Evolutionary conservation across 2,329 filamentous ascomycete genomes (phyloP).

Genomic region (Juglanconis sp.): DNA sequence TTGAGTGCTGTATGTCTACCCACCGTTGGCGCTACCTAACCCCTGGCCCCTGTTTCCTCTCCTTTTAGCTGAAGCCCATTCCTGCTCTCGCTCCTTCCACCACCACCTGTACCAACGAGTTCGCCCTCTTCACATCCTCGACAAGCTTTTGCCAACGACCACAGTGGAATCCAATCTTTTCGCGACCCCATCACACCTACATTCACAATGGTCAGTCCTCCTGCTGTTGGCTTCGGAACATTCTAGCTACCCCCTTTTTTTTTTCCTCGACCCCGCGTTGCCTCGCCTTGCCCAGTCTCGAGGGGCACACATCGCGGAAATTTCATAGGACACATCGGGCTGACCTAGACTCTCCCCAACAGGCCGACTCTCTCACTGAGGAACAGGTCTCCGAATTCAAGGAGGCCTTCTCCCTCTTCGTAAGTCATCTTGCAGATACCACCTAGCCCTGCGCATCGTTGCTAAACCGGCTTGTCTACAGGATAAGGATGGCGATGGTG

Average conservation of each 20-base stretch:
- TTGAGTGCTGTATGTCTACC: background rate
- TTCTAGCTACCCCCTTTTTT: background rate
- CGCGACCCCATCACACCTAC: background rate
- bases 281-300: background rate
- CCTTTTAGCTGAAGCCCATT: conserved; percentile 18
- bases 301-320: conserved; percentile 14
- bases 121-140: conserved; percentile 1
- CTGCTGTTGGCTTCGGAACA: background rate
- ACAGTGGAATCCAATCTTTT: background rate
- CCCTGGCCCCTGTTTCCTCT: conserved; percentile 4
- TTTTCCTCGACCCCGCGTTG: conserved; percentile 12
- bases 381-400: conserved; percentile 99
- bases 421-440: conserved; percentile 51
- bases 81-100: conserved; percentile 9
- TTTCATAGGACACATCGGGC: conserved; percentile 4
- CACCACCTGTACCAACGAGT: conserved; percentile 9
- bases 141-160: conserved; percentile 9
- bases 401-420: conserved; percentile 99
- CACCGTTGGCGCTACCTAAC: conserved; percentile 2
- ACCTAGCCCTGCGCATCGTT: conserved; percentile 6
- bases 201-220: conserved; percentile 16
- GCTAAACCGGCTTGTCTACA: conserved; percentile 36
- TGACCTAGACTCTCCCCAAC: conserved; percentile 23
- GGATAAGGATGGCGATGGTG: conserved; percentile 91
- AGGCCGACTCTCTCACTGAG: conserved; percentile 98